Base-by-base conservation (phyloP, 176 grass and related monocot species). In the Rhipidocladum racemiflorum region DNA sequence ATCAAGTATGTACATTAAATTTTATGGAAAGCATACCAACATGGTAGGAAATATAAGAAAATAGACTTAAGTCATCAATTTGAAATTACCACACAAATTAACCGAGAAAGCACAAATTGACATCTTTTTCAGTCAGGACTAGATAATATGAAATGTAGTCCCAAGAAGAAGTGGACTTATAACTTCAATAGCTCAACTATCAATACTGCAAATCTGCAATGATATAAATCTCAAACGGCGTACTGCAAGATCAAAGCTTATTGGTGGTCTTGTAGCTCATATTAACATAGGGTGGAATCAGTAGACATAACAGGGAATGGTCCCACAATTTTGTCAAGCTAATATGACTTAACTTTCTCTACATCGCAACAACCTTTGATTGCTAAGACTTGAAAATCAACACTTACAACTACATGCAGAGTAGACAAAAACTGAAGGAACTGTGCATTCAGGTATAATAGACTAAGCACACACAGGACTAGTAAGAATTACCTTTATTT, bases 401-500 rank as follows among this genome's bases (percentile, higher is more conserved):
- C 46, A 65, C 20, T 80, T 61, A 59, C 28, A 57, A 11, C 14
- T 14, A 70, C 13, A 79, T 0, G 36, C 16, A 87, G 49, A 24
- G 25, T 50, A 75, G 61, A 61, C 1, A 86, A 86, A 55, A 74
- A 6, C 13, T 5, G 24, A 62, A 55, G 32, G 45, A n/a, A n/a
- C 18, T 9, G 20, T 55, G 17, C 51, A 55, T 55, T n/a, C 6
- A 55, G 20, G 51, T 55, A 55, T 55, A 55, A 21, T 20, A 55
- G 14, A 50, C 42, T 80, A 25, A 80, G 61, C 62, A 81, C 32
- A 24, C 25, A 40, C 16, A 42, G 5, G 24, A 67, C 40, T 42
- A 14, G 5, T 39, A 20, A 36, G 28, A 85, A 51, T 51, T 92
- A 97, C 94, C 89, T 94, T 94, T 77, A 97, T 84, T 81, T 94